Percentiles rank a stretch among this genome's conserved stretches.
Evolutionary conservation across 495 filamentous ascomycete species (phyloP).

Genomic region (Coniosporium apollinis): DNA sequence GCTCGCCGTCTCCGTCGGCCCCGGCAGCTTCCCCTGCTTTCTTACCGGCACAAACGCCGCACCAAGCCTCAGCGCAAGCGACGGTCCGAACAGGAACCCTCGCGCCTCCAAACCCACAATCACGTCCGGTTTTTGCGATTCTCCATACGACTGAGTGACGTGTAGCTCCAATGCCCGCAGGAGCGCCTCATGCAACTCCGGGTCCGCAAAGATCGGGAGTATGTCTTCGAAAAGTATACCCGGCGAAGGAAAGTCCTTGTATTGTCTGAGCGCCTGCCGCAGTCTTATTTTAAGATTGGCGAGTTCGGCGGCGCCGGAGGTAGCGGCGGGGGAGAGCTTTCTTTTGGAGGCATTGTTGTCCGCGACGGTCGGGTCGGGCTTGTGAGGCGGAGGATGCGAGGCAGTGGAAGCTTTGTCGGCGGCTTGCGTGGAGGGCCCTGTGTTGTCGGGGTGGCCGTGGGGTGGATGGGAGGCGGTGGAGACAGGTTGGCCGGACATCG

Average conservation of each 20-base stretch:
- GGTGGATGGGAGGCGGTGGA: conserved; percentile 7
- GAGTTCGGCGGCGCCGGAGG: conserved; percentile 46
- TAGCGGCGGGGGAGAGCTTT: conserved; percentile 24
- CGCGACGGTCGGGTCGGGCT: conserved; percentile 20
- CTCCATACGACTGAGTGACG: conserved; percentile 34
- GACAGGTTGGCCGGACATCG: conserved; percentile 11
- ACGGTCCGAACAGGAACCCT: conserved; percentile 90
- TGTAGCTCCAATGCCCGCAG: conserved; percentile 80
- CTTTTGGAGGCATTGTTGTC: conserved; percentile 20
- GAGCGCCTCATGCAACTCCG: conserved; percentile 55
- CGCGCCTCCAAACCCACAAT: conserved; percentile 86
- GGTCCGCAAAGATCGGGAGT: conserved; percentile 81
- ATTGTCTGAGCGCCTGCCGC: conserved; percentile 47
- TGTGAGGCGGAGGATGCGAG: conserved; percentile 20
- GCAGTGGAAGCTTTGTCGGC: conserved; percentile 14
- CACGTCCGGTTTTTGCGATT: conserved; percentile 57
- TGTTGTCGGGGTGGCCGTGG: conserved; percentile 13
- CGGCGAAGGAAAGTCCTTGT: conserved; percentile 83
- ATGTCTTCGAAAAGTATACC: conserved; percentile 98
- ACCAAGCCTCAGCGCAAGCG: conserved; percentile 66
- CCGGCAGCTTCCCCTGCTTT: conserved; percentile 94
- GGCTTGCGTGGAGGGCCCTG: conserved; percentile 7
- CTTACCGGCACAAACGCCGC: conserved; percentile 88
- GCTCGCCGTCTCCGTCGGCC: conserved; percentile 59
- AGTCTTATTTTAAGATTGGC: conserved; percentile 79